These are phyloP conservation scores for Cladosporium sp. DNA, from an alignment of 2,329 filamentous ascomycete genomes.

Conservation along the genomic window DNA sequence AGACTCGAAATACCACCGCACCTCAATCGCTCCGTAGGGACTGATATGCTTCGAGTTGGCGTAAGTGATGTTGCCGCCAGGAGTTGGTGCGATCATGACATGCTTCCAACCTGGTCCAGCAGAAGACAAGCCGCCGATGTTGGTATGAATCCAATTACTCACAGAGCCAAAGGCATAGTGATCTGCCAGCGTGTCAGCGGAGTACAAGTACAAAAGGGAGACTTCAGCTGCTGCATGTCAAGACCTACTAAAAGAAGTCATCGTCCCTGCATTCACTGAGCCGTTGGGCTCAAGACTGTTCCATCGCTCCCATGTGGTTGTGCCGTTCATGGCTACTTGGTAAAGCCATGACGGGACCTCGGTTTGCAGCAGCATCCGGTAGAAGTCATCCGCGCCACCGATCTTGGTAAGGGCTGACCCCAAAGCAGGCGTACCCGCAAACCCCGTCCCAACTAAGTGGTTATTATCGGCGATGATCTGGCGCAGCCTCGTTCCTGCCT, in stretches of 20 bases:
- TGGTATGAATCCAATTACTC: conserved; percentile 43
- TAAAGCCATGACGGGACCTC: conserved; percentile 47
- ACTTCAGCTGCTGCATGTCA: not conserved
- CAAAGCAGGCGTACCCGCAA: conserved; percentile 58
- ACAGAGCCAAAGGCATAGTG: conserved; percentile 50
- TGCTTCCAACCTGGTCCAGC: conserved; percentile 5
- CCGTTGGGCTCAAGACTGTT: conserved; percentile 45
- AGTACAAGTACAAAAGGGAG: conserved; percentile 25
- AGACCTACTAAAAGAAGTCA: conserved; percentile 38
- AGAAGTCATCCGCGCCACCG: conserved; percentile 27
- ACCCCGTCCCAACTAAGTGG: conserved; percentile 35
- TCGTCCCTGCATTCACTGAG: conserved; percentile 41
- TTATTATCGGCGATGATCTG: conserved; percentile 20
- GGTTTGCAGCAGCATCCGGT: conserved; percentile 47
- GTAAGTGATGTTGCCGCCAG: conserved; percentile 4
- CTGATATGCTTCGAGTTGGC: conserved; percentile 4
- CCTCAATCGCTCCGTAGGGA: not conserved
- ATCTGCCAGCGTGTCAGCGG: conserved; percentile 26
- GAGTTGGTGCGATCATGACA: not conserved
- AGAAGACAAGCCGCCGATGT: conserved; percentile 5
- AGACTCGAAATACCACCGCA: conserved; percentile 5
- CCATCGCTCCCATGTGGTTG: conserved; percentile 52
- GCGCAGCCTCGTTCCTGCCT: conserved; percentile 23
- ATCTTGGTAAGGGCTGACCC: conserved; percentile 13
- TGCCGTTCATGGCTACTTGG: conserved; percentile 44